These are phyloP conservation scores for Eucalyptus pauciflora DNA, from an alignment of 345 rosid species.

Conservation along the genomic window DNA sequence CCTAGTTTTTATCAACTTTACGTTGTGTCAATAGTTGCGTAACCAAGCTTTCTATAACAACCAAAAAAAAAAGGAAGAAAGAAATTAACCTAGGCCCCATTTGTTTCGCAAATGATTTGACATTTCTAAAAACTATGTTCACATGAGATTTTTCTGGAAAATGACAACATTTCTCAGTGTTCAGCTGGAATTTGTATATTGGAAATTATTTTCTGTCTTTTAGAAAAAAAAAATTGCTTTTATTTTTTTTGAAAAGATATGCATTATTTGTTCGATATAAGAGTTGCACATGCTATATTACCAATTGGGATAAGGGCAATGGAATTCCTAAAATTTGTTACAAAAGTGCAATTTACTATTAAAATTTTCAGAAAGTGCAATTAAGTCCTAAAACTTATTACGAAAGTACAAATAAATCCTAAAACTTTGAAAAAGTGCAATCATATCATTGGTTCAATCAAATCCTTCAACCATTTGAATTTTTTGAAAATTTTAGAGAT, in stretches of 20 bases:
- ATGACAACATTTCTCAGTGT: background rate
- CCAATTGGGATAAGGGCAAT: no score
- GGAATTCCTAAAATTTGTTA: no score
- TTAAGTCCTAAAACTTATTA: no score
- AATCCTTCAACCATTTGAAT: no score
- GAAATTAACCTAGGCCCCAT: background rate
- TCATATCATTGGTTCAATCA: no score
- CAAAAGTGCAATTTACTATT: fast-evolving
- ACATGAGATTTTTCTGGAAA: background rate
- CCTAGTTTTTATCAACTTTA: background rate
- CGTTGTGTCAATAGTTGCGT: background rate
- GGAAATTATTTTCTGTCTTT: background rate
- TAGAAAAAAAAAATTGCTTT: background rate
- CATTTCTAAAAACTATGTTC: no score
- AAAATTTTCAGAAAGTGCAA: fast-evolving
- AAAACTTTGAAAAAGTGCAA: no score
- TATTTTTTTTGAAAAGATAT: no score
- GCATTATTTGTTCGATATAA: background rate
- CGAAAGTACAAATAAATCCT: no score
- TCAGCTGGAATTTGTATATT: no score
- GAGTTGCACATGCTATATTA: background rate
- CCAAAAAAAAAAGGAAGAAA: background rate
- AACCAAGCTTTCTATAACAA: background rate
- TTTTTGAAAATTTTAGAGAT: no score
- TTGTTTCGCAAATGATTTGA: background rate